Base-by-base conservation (phyloP, 2,329 filamentous ascomycete genomes). In the Moelleriella libera region DNA sequence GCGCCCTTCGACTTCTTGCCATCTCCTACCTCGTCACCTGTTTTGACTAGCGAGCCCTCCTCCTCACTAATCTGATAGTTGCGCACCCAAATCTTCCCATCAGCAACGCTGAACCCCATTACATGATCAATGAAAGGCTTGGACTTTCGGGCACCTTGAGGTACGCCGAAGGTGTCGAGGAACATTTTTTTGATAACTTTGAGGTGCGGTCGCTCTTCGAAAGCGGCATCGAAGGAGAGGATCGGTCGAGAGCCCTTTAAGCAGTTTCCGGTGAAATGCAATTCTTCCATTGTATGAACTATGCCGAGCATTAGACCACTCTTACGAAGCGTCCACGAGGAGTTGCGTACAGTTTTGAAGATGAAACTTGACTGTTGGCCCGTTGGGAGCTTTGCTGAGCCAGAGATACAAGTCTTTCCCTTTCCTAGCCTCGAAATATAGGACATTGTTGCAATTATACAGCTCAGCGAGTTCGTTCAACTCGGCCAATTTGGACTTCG, bases 41-140 rank as follows among this genome's bases (percentile, higher is more conserved):
- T 55, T 42, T 68, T 67, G 4, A 59, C 53, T 55, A 74, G 70
- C 41, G 74, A 69, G n/a, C 71, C 67, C 58, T 92, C 87, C 0
- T 83, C 82, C 65, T 96, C 89, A 56, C 78, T 82, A 62, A 97
- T 85, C 67, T 98, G 88, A 67, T 96, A 98, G 60, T 90, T 88
- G 47, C 92, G 80, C 49, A 96, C 81, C 89, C 90, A 98, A 58
- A 98, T 86, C 70, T 94, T 95, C 59, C 86, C 88, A 60, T 95
- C 90, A 4, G 86, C 86, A 32, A 94, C 71, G 49, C 85, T 94
- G 63, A 98, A 94, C 49, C 82, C 83, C 76, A 97, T 89, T 53
- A 98, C 85, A 57, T 92, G 89, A 63, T 98, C 92, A 52, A 97
- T 75, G 59, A 98, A 98, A 4, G 92, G 92, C 69, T 98, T 98